Base-by-base conservation (phyloP, 2,329 filamentous ascomycete species). In the Phialophora verrucosa region DNA sequence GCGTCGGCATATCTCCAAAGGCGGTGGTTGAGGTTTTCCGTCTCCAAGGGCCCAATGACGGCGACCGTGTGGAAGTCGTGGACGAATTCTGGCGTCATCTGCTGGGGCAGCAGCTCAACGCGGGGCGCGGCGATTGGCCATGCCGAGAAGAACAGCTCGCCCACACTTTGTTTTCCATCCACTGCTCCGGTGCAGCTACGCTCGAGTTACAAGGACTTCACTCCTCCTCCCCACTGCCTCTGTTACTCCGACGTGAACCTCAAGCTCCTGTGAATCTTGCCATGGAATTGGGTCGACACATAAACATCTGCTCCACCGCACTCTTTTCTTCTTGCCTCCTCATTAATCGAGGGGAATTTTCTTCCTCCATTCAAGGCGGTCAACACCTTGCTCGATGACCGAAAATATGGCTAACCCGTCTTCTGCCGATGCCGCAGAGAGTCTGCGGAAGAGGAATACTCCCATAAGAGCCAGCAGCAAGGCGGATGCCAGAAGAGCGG, bases 361-460 rank as follows among this genome's bases (percentile, higher is more conserved):
- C 14, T n/a, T 61, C 59, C n/a, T 55, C 53, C 20, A 59, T 23
- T 20, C 20, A 27, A n/a, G 51, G 20, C 59, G 5, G 49, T 27
- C 23, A 54, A 27, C 47, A 61, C 14, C 59, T 38, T 53, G 14
- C 32, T 17, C 31, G 35, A 54, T 53, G 47, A 54, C 29, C 10
- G 59, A 61, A 44, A 51, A 32, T 4, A 66, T 66, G 64, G 59
- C 57, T 35, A 63, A 50, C 38, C 50, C 59, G 11, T 29, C 69
- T 56, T 51, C 68, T 61, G 44, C n/a, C 10, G 63, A 70, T 23
- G 54, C 65, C 12, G 65, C 60, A 65, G 75, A 78, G 70, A 81
- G 80, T 61, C 79, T 86, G 63, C 81, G 83, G 57, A 81, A 85
- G 74, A 78, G 84, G 72, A 78, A 76, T 73, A 74, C 77, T 17